Evolutionary conservation across 352 stramenopile species (phyloP).

Genomic region (Pythium monospermum): DNA sequence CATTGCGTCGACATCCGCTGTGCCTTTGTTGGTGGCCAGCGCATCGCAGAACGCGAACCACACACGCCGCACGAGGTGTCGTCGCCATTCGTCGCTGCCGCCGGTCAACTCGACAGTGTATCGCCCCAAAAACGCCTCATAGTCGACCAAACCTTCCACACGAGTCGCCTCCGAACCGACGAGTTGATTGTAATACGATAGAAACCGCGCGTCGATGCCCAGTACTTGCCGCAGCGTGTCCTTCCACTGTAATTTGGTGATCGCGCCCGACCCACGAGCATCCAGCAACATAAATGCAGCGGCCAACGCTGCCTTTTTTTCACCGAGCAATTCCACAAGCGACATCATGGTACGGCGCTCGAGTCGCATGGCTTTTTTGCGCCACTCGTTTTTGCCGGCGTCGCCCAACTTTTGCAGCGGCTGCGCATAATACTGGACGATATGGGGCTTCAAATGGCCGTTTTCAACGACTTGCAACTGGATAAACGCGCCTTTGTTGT

Average conservation of each 20-base stretch:
- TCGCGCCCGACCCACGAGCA: slow-evolving; percentile 25
- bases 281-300: slow-evolving; percentile 48
- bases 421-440: slow-evolving; percentile 90
- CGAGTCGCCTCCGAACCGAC: slow-evolving; percentile 33
- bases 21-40: slow-evolving; percentile 28
- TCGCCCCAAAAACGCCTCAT: slow-evolving; percentile 67
- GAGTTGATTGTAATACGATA: slow-evolving; percentile 68
- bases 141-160: slow-evolving; percentile 43
- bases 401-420: slow-evolving; percentile 68
- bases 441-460: slow-evolving; percentile 83
- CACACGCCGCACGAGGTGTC: slow-evolving; percentile 61
- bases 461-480: slow-evolving; percentile 60
- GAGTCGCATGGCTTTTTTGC: slow-evolving; percentile 65
- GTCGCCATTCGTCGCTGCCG: slow-evolving; percentile 57
- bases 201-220: slow-evolving; percentile 57
- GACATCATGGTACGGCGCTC: slow-evolving; percentile 76
- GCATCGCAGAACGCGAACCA: slow-evolving; percentile 68
- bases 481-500: slow-evolving; percentile 85
- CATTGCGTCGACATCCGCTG: slow-evolving; percentile 40
- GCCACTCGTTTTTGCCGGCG: slow-evolving; percentile 69
- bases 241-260: slow-evolving; percentile 73
- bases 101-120: slow-evolving; percentile 65
- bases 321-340: slow-evolving; percentile 70
- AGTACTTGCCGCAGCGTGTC: slow-evolving; percentile 46
- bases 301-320: slow-evolving; percentile 62